phyloP scores from a whole-genome alignment of 1,139 yeast species.

The Suhomyces wounanorum region DNA sequence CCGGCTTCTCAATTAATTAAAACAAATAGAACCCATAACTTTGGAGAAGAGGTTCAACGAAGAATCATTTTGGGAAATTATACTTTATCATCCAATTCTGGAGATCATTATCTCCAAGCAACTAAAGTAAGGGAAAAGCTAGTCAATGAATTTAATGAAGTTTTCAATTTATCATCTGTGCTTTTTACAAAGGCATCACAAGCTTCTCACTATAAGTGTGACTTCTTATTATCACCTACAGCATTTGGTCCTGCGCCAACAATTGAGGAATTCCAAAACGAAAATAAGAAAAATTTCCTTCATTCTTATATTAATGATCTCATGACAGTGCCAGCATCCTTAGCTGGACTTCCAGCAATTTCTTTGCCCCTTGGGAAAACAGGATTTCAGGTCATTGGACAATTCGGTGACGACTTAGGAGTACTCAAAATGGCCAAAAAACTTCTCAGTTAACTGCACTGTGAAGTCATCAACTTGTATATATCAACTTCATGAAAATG shows the following conservation, averaged over 20 bases:
- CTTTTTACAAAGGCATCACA: slow-evolving; percentile 8
- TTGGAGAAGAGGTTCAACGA: slow-evolving; percentile 82
- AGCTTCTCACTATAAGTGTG: slow-evolving; percentile 47
- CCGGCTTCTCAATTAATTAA: slow-evolving; percentile 47
- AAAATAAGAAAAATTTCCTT: slow-evolving; percentile 48
- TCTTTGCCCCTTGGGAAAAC: slow-evolving; percentile 63
- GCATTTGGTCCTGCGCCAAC: slow-evolving; percentile 62
- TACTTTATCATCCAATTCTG: slow-evolving; percentile 72
- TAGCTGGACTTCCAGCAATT: slow-evolving; percentile 89
- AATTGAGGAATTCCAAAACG: slow-evolving; percentile 39
- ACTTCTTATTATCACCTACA: slow-evolving; percentile 74
- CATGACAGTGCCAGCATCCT: slow-evolving; percentile 84
- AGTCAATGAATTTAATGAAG: slow-evolving; percentile 62
- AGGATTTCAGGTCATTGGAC: slow-evolving; percentile 80
- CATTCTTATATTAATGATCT: slow-evolving; percentile 78
- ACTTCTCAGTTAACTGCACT: not conserved
- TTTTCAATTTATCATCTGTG: slow-evolving; percentile 56
- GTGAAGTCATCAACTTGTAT: not conserved
- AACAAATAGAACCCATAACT: slow-evolving; percentile 61
- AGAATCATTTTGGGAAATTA: slow-evolving; percentile 86
- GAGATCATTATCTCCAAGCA: slow-evolving; percentile 82
- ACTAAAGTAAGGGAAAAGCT: slow-evolving; percentile 62
- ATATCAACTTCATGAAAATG: slow-evolving; percentile 19
- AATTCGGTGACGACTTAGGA: slow-evolving; percentile 74
- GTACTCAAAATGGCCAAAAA: slow-evolving; percentile 39